Evolutionary conservation across 164 flowering plant genomes (phyloP), one percentile per base, ranked within the genome.

Genomic region (Berberis thunbergii): DNA sequence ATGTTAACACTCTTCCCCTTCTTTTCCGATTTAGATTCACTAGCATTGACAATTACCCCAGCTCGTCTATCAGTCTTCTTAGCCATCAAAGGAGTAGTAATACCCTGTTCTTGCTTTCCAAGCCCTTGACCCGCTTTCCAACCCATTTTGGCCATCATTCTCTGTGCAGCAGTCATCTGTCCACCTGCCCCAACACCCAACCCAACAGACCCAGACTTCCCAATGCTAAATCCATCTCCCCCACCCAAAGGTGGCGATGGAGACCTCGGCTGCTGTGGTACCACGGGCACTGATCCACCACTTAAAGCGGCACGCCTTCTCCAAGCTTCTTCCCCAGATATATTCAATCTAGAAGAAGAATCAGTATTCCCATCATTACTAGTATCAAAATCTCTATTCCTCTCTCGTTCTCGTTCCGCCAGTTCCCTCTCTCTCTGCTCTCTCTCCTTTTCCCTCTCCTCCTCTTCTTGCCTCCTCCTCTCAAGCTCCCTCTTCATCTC

Each of bases 91-190:
- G 99, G 98, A 54, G 97, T 91, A 1, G 97, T 95, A 61, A 95
- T 95, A 55, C 99, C 99, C 68, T 95, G 99, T 76, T 95, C 99
- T 76, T 82, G 97, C 78, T 81, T 95, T 54, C 99, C 99, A 59
- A 95, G 83, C n/a, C 99, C 99, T 72, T 95, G 99, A 38, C 99
- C 99, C 63, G 82, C 78, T 75, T 95, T 95, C 99, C 99, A 95
- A 7, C 99, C 99, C 99, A 95, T 95, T 77, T 89, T 95, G 1
- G 99, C 99, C 99, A 95, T 95, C 99, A 95, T 95, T 68, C 94
- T 84, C 69, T 95, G 99, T 0, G 99, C 99, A 0, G 97, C 97
- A 5, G 97, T 95, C 99, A 95, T 95, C 69, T 95, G 90, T 59
- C 99, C 99, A 41, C 96, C 97, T 0, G 97, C 96, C 5, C 99